A percentile compares a stretch with the other conserved stretches of the same genome.
Evolutionary conservation across 1,139 yeast genomes (phyloP).

Genomic region (Suhomyces chickasaworum): DNA sequence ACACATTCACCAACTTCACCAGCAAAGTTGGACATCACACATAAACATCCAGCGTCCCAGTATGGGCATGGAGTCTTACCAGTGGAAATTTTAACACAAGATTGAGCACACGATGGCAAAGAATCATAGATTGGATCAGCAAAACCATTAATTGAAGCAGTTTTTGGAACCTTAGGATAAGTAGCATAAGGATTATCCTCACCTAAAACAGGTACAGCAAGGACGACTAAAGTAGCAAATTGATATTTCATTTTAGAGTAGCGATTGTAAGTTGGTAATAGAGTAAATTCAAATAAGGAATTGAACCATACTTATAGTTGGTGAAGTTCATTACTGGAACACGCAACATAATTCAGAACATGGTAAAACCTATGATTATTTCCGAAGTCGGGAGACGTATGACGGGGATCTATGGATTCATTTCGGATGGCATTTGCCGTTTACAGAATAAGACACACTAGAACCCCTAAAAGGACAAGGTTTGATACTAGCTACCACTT

Average conservation of each 20-base stretch:
- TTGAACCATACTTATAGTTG: neutral
- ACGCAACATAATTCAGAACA: too few relatives aligned
- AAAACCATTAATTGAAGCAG: slow-evolving; percentile 55
- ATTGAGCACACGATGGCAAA: slow-evolving; percentile 48
- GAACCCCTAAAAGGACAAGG: neutral
- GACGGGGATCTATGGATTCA: neutral
- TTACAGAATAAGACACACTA: neutral
- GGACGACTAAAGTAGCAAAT: slow-evolving; percentile 15
- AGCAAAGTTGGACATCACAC: slow-evolving; percentile 51
- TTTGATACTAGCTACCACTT: neutral
- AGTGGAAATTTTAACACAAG: slow-evolving; percentile 32
- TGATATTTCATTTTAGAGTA: slow-evolving; percentile 28
- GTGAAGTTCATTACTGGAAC: neutral
- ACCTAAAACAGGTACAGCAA: slow-evolving; percentile 16
- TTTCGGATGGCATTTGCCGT: neutral
- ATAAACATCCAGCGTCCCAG: slow-evolving; percentile 58
- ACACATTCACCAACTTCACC: slow-evolving; percentile 48
- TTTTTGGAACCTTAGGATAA: slow-evolving; percentile 50
- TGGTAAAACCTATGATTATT: neutral
- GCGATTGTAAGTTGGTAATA: slow-evolving; percentile 1
- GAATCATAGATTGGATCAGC: slow-evolving; percentile 48
- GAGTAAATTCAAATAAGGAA: neutral
- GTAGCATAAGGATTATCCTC: slow-evolving; percentile 31
- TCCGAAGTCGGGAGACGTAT: neutral
- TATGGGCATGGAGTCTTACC: slow-evolving; percentile 50